Conservation (phyloP, 768 basidiomycete species). For the Lyophyllum decastes region DNA sequence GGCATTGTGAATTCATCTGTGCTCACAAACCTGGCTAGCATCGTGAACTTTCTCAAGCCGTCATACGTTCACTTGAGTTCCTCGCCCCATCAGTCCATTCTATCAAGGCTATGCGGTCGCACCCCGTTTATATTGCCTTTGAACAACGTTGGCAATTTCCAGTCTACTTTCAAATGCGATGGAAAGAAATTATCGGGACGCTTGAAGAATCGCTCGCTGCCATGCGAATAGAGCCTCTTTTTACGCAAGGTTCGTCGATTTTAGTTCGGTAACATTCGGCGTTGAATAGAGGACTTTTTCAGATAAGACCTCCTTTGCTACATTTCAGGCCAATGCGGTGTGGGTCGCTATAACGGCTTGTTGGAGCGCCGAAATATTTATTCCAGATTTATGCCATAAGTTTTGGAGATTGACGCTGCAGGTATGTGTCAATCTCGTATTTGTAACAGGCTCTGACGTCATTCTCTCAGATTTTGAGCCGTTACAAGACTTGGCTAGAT, state of each 20-base stretch:
- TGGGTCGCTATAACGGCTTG: slow-evolving; percentile 77
- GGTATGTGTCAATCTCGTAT: slow-evolving; percentile 41
- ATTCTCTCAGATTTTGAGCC: slow-evolving; percentile 65
- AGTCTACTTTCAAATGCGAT: slow-evolving; percentile 94
- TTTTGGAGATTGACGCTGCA: slow-evolving; percentile 95
- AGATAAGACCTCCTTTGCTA: slow-evolving; percentile 46
- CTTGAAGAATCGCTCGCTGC: slow-evolving; percentile 68
- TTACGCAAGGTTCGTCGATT: slow-evolving; percentile 39
- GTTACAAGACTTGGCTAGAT: slow-evolving; percentile 82
- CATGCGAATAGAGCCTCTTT: slow-evolving; percentile 40
- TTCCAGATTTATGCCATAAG: slow-evolving; percentile 77
- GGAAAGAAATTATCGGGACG: slow-evolving; percentile 87
- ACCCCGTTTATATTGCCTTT: slow-evolving; percentile 72
- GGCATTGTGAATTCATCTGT: neutral
- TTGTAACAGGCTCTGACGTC: neutral
- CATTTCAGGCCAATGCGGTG: slow-evolving; percentile 63
- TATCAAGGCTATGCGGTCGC: slow-evolving; percentile 70
- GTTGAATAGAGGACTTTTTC: slow-evolving; percentile 5
- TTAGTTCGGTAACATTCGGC: neutral
- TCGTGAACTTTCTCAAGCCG: slow-evolving; percentile 80
- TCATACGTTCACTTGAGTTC: slow-evolving; percentile 79
- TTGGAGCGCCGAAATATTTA: slow-evolving; percentile 86
- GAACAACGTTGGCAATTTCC: slow-evolving; percentile 92
- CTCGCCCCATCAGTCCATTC: slow-evolving; percentile 76
- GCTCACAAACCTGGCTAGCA: slow-evolving; percentile 48